Percentiles rank a stretch among this genome's conserved stretches.
Evolutionary conservation across 1,284 basidiomycete genomes (phyloP).

Genomic region (Trametes hirsuta): DNA sequence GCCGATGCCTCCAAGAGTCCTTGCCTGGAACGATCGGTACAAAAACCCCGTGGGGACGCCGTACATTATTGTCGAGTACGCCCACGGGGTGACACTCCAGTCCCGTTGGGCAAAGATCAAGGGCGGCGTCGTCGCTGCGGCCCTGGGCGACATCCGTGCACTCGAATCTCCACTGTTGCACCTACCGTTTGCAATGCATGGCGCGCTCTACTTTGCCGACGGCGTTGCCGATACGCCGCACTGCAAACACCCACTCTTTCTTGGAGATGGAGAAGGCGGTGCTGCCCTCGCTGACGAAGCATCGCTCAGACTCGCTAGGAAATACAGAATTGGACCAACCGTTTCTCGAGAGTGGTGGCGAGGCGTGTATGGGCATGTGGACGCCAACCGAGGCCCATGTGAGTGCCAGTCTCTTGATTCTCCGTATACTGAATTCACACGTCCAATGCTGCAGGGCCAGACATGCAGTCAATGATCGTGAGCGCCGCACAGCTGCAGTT

Average conservation of each 20-base stretch:
- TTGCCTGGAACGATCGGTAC: slow-evolving; percentile 12
- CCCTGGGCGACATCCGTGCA: background rate
- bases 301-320: background rate
- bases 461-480: slow-evolving; percentile 7
- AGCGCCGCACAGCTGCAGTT: slow-evolving; percentile 11
- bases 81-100: slow-evolving; percentile 3
- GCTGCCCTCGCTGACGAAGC: background rate
- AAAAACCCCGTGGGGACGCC: slow-evolving; percentile 10
- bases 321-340: slow-evolving; percentile 6
- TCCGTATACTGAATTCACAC: background rate
- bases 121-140: background rate
- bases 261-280: background rate
- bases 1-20: slow-evolving; percentile 10
- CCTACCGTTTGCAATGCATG: background rate
- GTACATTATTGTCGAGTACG: slow-evolving; percentile 13
- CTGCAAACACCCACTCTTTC: background rate
- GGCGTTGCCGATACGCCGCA: background rate
- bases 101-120: slow-evolving; percentile 4
- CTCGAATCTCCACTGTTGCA: background rate
- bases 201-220: slow-evolving; percentile 12
- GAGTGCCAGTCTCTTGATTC: background rate
- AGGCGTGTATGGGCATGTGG: background rate
- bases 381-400: slow-evolving; percentile 16
- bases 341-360: slow-evolving; percentile 12
- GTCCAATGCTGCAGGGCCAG: slow-evolving; percentile 6